Evolutionary conservation across 257 asterid species (phyloP).

Genomic region (Lycium ferocissimum): DNA sequence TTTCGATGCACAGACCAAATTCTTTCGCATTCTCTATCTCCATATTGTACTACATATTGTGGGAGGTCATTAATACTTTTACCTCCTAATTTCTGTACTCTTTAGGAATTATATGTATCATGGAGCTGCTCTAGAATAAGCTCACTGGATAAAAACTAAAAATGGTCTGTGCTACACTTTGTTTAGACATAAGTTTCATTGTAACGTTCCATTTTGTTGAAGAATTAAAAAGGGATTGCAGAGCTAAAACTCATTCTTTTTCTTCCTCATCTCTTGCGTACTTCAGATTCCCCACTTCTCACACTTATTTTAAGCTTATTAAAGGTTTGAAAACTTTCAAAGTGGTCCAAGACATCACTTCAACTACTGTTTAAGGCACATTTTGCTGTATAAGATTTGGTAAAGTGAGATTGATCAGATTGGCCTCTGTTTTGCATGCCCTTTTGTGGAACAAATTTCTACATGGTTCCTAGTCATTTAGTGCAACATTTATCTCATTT

Average conservation of each 20-base stretch:
- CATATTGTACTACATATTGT: neutral
- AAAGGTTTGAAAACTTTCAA: neutral
- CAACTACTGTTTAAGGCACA: neutral
- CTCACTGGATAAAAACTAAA: neutral
- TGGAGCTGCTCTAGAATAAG: neutral
- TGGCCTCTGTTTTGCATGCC: neutral
- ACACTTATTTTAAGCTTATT: neutral
- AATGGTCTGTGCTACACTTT: no score
- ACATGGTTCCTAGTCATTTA: conserved; percentile 11
- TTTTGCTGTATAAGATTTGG: neutral
- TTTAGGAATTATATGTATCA: no score
- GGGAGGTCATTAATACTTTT: neutral
- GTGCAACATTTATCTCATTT: neutral
- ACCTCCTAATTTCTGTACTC: neutral
- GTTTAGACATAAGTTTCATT: neutral
- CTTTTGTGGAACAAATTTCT: neutral
- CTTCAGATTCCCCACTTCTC: neutral
- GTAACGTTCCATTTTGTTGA: neutral
- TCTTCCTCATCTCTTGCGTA: neutral
- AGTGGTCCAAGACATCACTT: neutral
- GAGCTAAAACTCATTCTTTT: neutral
- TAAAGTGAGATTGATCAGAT: neutral
- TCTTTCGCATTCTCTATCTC: neutral
- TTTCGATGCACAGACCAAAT: neutral
- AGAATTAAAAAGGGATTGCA: neutral